These are phyloP conservation scores for Passiflora organensis DNA, from an alignment of 345 rosid genomes.

Conservation along the genomic window DNA sequence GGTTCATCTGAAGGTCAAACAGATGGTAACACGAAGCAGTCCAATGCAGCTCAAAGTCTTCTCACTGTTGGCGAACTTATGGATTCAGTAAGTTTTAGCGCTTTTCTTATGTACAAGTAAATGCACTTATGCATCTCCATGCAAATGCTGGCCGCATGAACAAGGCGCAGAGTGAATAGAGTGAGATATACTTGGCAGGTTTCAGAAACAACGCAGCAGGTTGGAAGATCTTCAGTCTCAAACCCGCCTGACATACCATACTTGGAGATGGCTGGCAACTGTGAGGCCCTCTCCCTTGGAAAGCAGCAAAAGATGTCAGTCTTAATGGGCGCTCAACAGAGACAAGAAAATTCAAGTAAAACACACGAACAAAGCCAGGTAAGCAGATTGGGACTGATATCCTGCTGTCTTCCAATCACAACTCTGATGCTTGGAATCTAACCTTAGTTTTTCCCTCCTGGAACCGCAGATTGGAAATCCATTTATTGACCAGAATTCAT, in stretches of 20 bases:
- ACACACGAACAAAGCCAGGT: conserved; percentile 9
- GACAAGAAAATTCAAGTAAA: conserved; percentile 25
- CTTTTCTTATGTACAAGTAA: neutral
- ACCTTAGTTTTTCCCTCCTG: conserved; percentile 4
- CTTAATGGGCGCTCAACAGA: conserved; percentile 39
- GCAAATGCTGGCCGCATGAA: too few species aligned
- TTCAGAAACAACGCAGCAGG: conserved; percentile 54
- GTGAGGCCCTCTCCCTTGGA: conserved; percentile 61
- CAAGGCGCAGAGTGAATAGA: too few species aligned
- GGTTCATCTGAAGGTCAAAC: conserved; percentile 36
- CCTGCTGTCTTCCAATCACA: too few species aligned
- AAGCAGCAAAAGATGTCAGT: conserved; percentile 63
- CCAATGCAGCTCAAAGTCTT: conserved; percentile 31
- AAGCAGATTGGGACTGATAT: too few species aligned
- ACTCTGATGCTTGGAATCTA: too few species aligned
- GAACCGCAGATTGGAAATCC: conserved; percentile 52
- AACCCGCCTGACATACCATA: conserved; percentile 54
- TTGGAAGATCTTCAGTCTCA: conserved; percentile 54
- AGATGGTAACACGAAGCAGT: conserved; percentile 22
- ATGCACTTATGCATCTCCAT: too few species aligned
- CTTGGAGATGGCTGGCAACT: conserved; percentile 62
- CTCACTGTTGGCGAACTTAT: conserved; percentile 58
- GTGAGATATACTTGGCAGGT: conserved; percentile 24
- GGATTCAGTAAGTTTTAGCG: conserved; percentile 44
- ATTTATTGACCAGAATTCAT: conserved; percentile 29